Conservation (phyloP, 176 grass and related monocot species). For the Avena atlantica region DNA sequence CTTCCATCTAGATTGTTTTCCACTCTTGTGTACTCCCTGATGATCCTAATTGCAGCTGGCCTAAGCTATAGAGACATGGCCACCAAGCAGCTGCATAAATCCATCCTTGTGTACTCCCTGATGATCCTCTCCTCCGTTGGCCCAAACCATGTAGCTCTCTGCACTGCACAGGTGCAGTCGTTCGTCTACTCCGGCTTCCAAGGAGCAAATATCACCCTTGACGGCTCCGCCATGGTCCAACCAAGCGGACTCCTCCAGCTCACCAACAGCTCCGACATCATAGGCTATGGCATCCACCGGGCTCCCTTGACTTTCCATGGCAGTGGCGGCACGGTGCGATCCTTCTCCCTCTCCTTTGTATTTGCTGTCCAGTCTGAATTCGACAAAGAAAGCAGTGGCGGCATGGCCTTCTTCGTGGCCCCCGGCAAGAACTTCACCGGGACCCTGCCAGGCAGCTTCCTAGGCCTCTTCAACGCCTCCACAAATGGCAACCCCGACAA, state of each 20-base stretch:
- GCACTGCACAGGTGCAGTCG: background rate
- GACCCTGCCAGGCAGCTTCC: background rate
- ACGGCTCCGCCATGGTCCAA: background rate
- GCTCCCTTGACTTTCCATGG: background rate
- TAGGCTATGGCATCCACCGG: constrained; percentile 25
- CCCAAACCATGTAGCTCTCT: background rate
- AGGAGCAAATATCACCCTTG: background rate
- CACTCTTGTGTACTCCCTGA: no score
- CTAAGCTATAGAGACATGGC: background rate
- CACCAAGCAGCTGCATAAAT: background rate
- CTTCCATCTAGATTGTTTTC: background rate
- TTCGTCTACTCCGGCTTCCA: constrained; percentile 43
- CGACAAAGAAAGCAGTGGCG: background rate
- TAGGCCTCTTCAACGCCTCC: constrained; percentile 1
- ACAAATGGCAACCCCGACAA: constrained; percentile 19
- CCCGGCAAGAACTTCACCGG: constrained; percentile 6
- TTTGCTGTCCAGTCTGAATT: background rate
- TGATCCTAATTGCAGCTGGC: no score
- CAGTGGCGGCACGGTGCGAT: background rate
- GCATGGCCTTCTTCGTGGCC: background rate
- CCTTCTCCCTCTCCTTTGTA: constrained; percentile 36
- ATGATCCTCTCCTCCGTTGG: background rate
- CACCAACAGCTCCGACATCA: background rate
- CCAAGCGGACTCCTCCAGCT: constrained; percentile 15
- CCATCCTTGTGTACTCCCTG: background rate